Evolutionary conservation across 2,329 filamentous ascomycete genomes (phyloP), one percentile per base, ranked within the genome.

Genomic region (Penicillium sp.): DNA sequence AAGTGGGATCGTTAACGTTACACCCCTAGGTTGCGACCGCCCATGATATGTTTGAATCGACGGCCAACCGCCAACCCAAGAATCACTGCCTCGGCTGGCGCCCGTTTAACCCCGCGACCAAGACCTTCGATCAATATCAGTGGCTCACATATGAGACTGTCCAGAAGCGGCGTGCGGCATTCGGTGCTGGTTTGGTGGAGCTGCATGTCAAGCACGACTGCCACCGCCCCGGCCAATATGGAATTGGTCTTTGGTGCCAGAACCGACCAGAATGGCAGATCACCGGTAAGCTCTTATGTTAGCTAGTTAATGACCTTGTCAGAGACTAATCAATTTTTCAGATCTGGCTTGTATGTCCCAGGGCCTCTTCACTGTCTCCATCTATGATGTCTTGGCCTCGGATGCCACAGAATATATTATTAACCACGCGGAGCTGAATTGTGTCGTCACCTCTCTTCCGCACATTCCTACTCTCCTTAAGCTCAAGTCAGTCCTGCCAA

Each of bases 391-490:
- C 12, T 84, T 99, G 5, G 93, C 93, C 9, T 88, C 93, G 12
- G 90, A 96, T 63, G 85, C 92, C 2, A 92, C 90, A 54, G 92
- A 97, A 77, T 97, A 90, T 77, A 97, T 99, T 74, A 89, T 97
- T 78, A 95, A 95, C 75, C 93, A 97, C 73, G 85, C 91, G 52
- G 82, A 87, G 59, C 79, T 97, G 54, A 75, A 81, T 55, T 90
- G 87, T 67, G 85, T 97, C 37, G 86, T 89, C 59, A 87, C 89
- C 55, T 92, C 89, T 26, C 79, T 97, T 44, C 85, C 86, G 42
- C 92, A 96, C 69, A 86, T 97, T 51, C 87, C 91, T 1, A 84
- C 86, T 15, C 82, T 97, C 52, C 81, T 97, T 59, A 92, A 92
- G 79, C 79, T 97, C 63, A 86, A 86, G 63, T 81, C 89, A n/a